phyloP scores from a whole-genome alignment of 1,139 yeast genomes.

The Candida pseudoviswanathii region DNA sequence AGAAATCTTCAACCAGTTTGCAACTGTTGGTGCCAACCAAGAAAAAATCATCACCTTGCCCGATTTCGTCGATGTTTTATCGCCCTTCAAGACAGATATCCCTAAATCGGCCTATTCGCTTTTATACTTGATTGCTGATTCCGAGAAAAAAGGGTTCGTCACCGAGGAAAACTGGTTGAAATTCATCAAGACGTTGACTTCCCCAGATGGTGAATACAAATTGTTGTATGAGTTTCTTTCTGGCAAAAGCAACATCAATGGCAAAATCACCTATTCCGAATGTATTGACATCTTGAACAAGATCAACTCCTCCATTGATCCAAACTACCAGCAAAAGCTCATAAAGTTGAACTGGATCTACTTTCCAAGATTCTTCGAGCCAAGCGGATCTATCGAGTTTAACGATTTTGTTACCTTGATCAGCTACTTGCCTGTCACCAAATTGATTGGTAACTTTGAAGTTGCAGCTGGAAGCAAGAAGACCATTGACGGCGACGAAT shows the following conservation, averaged over 20 bases:
- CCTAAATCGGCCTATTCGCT: conserved; percentile 46
- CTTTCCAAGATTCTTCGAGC: conserved; percentile 45
- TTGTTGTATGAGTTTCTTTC: conserved; percentile 52
- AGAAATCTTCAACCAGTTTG: conserved; percentile 46
- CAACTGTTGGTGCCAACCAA: conserved; percentile 27
- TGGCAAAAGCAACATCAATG: conserved; percentile 27
- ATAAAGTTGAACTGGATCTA: conserved; percentile 49
- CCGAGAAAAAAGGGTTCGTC: conserved; percentile 61
- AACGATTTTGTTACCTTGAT: conserved; percentile 45
- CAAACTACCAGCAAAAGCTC: conserved; percentile 44
- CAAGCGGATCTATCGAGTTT: conserved; percentile 40
- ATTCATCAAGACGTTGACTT: conserved; percentile 56
- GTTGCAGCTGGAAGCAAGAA: conserved; percentile 39
- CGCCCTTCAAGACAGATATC: conserved; percentile 47
- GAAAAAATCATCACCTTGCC: conserved; percentile 31
- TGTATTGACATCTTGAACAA: conserved; percentile 41
- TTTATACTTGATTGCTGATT: conserved; percentile 67
- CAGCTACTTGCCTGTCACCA: conserved; percentile 49
- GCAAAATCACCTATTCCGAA: conserved; percentile 36
- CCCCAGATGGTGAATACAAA: conserved; percentile 60
- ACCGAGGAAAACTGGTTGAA: conserved; percentile 60
- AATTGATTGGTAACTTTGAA: conserved; percentile 49
- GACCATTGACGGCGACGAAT: conserved; percentile 33
- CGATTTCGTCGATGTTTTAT: conserved; percentile 41
- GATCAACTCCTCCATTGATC: conserved; percentile 45